phyloP scores from a whole-genome alignment of 2,329 filamentous ascomycete genomes.

The Triangularia setosa region DNA sequence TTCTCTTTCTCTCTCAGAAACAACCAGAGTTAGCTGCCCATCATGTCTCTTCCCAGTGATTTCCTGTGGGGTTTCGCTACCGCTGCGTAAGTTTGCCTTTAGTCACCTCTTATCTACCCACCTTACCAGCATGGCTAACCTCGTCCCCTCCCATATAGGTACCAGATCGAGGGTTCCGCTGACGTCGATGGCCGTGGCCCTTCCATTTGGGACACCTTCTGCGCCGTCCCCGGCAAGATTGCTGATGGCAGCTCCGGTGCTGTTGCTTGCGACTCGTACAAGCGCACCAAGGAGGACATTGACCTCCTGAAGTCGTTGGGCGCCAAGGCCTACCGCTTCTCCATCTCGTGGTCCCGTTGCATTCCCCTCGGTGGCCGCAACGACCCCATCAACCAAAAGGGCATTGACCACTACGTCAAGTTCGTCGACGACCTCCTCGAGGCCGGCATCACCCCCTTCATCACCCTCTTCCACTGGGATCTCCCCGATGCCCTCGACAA shows the following conservation, averaged over 20 bases:
- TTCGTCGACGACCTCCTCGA: conserved; percentile 74
- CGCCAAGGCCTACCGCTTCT: conserved; percentile 76
- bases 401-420: conserved; percentile 72
- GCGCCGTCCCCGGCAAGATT: conserved; percentile 75
- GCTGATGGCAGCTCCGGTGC: conserved; percentile 71
- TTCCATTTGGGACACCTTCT: conserved; percentile 91
- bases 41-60: conserved; percentile 61
- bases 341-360: conserved; percentile 78
- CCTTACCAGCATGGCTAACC: background rate
- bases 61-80: conserved; percentile 81
- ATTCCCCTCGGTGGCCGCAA: conserved; percentile 81
- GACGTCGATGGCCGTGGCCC: conserved; percentile 73
- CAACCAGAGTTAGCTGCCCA: conserved; percentile 16
- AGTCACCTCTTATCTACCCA: background rate
- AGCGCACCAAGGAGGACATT: conserved; percentile 73
- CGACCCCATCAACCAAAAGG: conserved; percentile 75
- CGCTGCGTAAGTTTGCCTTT: conserved; percentile 53
- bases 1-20: no score
- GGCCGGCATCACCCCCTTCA: conserved; percentile 73
- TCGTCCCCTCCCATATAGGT: conserved; percentile 47
- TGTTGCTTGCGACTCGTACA: conserved; percentile 82
- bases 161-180: conserved; percentile 79
- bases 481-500: conserved; percentile 73
- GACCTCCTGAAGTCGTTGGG: conserved; percentile 70
- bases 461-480: conserved; percentile 89